Conservation (phyloP, 805 yeast genomes). For the Sporopachydermia lactativora region DNA sequence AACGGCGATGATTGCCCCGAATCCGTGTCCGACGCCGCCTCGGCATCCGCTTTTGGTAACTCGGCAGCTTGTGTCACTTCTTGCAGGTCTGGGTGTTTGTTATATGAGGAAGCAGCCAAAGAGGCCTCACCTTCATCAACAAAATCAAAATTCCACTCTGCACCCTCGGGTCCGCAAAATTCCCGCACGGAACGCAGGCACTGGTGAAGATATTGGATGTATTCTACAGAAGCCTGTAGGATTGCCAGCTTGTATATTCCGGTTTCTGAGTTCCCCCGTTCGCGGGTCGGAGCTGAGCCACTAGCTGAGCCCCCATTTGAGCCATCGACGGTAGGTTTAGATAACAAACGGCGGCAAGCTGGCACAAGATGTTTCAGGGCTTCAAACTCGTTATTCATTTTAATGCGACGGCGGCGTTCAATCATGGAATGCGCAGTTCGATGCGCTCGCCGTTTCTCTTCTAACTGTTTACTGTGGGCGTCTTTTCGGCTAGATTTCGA, state of each 20-base stretch:
- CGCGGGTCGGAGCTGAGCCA: slow-evolving; percentile 11
- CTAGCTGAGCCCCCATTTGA: not conserved
- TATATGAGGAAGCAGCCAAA: not conserved
- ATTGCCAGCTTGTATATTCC: slow-evolving; percentile 75
- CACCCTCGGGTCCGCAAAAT: not conserved
- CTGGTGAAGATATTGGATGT: slow-evolving; percentile 44
- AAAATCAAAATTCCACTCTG: not conserved
- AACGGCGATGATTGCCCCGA: not conserved
- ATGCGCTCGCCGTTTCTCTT: slow-evolving; percentile 30
- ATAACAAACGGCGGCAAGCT: slow-evolving; percentile 46
- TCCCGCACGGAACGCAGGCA: not conserved
- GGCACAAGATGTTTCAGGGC: slow-evolving; percentile 67
- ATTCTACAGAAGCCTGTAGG: slow-evolving; percentile 71
- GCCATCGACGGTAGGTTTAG: slow-evolving; percentile 6
- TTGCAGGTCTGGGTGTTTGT: not conserved
- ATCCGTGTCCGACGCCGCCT: not conserved
- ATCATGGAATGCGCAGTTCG: slow-evolving; percentile 60
- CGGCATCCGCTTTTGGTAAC: too few relatives aligned
- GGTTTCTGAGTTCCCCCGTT: slow-evolving; percentile 20
- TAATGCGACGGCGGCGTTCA: slow-evolving; percentile 64
- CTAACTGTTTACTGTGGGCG: slow-evolving; percentile 11
- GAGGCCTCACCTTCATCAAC: not conserved
- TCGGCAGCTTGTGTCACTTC: too few relatives aligned
- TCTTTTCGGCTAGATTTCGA: not conserved
- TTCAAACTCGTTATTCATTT: slow-evolving; percentile 73